Evolutionary conservation across 306 rosid genomes (phyloP), one percentile per base, ranked within the genome.

Genomic region (Quercus alba): DNA sequence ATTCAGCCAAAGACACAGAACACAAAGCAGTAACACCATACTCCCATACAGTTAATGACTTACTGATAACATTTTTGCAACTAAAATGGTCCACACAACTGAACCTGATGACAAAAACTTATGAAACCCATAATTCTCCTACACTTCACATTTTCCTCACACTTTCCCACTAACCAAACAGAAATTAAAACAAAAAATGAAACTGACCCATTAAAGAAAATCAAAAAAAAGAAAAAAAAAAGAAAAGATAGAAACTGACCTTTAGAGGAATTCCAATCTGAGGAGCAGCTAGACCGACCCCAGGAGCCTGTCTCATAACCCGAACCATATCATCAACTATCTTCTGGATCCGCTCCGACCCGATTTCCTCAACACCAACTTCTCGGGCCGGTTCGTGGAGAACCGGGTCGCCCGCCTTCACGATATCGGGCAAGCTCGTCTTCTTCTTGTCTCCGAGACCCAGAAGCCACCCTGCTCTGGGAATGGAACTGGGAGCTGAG

Each of bases 391-490:
- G 90, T 68, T 94, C 95, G 72, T 94, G 97, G 23, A 94, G 77
- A 90, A 94, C 97, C 12, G 97, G 97, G 84, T 94, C 97, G 41
- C 98, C 98, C 4, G 98, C 90, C 88, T 90, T 89, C n/a, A 92
- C 94, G 41, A 86, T 92, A 21, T 89, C 93, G 44, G 97, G 90
- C 77, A 88, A 78, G 61, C 74, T 80, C 41, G 54, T 0, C 77
- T 90, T 86, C 78, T 90, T 91, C 51, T 66, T 76, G 25, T 85
- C 82, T 76, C 90, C 87, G 5, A 91, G 91, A 80, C 97, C 99
- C 76, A 82, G 77, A 81, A 93, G 72, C 97, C 97, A 94, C 18
- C 97, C 97, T 30, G 97, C 97, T 85, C 81, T 89, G n/a, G 86
- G 64, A 28, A 49, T 31, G 9, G 81, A 59, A 26, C 90, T 82